These are phyloP conservation scores for Phascolomyces articulosus DNA, from an alignment of 371 early-diverging fungal genomes.

Conservation along the genomic window DNA sequence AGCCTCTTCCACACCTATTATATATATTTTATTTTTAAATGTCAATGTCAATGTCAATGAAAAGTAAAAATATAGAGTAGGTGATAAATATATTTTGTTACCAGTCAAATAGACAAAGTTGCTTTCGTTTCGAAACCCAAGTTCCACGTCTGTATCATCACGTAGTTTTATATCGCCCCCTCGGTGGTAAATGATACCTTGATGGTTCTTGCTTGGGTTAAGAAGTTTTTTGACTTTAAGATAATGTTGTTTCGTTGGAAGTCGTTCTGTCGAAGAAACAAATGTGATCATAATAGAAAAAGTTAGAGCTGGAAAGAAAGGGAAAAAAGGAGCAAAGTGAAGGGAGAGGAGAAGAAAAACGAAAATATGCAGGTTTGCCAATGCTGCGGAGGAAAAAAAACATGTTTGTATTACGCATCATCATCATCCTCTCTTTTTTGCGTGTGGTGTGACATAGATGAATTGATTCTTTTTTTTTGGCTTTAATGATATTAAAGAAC, in stretches of 20 bases:
- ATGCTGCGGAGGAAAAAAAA: no score
- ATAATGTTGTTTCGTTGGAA: slow-evolving; percentile 30
- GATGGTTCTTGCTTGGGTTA: neutral
- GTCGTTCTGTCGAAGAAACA: neutral
- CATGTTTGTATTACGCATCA: no score
- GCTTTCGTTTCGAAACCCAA: slow-evolving; percentile 59
- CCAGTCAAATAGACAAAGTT: slow-evolving; percentile 61
- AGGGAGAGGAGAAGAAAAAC: neutral
- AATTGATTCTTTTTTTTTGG: no score
- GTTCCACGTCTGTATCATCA: slow-evolving; percentile 56
- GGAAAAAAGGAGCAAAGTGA: no score
- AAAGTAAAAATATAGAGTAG: neutral
- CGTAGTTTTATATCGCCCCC: slow-evolving; percentile 35
- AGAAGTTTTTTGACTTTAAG: slow-evolving; percentile 22
- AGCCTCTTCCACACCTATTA: slow-evolving; percentile 48
- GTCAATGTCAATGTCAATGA: neutral
- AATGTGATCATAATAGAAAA: neutral
- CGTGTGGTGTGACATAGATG: no score
- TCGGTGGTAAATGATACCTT: slow-evolving; percentile 32
- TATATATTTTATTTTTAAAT: no score
- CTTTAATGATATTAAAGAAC: no score
- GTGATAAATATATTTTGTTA: slow-evolving; percentile 2
- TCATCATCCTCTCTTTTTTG: no score
- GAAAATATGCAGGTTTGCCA: neutral
- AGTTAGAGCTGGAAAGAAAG: neutral